Percentiles rank a stretch among this genome's conserved stretches.
phyloP scores from a whole-genome alignment of 2,329 filamentous ascomycete genomes.

The Cladosporium sp. region DNA sequence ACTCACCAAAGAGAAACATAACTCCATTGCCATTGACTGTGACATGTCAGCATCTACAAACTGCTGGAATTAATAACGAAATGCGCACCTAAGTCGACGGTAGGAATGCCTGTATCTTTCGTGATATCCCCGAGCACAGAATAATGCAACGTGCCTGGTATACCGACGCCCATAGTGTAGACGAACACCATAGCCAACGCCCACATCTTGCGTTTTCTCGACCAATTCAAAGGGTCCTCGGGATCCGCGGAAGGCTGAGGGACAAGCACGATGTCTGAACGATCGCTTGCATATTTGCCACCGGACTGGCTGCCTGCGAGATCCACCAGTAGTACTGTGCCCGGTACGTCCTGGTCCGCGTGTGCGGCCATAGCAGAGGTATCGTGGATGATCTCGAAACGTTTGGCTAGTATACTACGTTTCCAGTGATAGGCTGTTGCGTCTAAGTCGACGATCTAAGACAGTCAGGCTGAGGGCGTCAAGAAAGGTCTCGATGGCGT shows the following conservation, averaged over 20 bases:
- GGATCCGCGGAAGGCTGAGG: slow-evolving; percentile 47
- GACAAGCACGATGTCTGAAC: slow-evolving; percentile 40
- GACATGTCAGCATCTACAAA: slow-evolving; percentile 25
- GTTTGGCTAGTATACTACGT: too few relatives aligned
- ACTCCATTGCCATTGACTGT: slow-evolving; percentile 12
- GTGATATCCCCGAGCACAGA: slow-evolving; percentile 51
- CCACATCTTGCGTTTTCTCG: slow-evolving; percentile 41
- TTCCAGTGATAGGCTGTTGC: too few relatives aligned
- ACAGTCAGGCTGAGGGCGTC: too few relatives aligned
- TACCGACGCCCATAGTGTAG: slow-evolving; percentile 51
- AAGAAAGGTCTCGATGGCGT: too few relatives aligned
- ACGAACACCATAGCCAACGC: slow-evolving; percentile 45
- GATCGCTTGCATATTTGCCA: slow-evolving; percentile 36
- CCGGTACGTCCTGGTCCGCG: slow-evolving; percentile 31
- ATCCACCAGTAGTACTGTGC: slow-evolving; percentile 47
- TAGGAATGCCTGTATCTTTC: slow-evolving; percentile 47
- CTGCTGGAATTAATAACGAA: slow-evolving; percentile 47
- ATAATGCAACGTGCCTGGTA: slow-evolving; percentile 51
- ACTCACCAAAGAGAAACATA: slow-evolving; percentile 30
- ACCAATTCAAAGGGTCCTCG: slow-evolving; percentile 43
- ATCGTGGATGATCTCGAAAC: not conserved
- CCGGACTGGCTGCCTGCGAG: slow-evolving; percentile 40
- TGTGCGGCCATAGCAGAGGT: not conserved
- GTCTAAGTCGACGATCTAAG: too few relatives aligned
- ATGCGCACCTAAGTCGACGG: slow-evolving; percentile 44